Evolutionary conservation across 176 grass and related monocot species (phyloP), one percentile per base, ranked within the genome.

Genomic region (Phyllostachys edulis): DNA sequence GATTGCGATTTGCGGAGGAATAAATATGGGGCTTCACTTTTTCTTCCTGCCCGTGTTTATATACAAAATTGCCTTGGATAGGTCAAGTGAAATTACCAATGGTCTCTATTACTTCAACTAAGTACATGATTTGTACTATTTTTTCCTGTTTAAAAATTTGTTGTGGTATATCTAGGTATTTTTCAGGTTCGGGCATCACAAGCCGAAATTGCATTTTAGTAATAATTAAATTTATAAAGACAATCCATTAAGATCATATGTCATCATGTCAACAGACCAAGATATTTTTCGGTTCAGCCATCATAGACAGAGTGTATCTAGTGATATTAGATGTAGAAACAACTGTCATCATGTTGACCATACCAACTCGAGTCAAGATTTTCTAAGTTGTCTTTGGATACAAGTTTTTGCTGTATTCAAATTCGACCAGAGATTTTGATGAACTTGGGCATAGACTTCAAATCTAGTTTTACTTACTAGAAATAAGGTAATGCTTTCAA

Each of bases 1-100:
- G 55, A 71, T 64, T 80, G 75, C 51, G 32, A 34, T 34, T 50
- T 62, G 59, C 3, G 71, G 54, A 60, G 39, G 62, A 72, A 73
- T 81, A 65, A 67, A 80, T 49, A 81, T 2, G 36, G 36, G 9
- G 24, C 5, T 41, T 29, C 41, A 72, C 67, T 63, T 71, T 82
- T 82, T 62, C 17, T 57, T 23, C 7, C 39, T 62, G 39, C 67
- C 80, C 55, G 62, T 79, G 62, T 78, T 9, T 41, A 41, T 7
- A 41, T 7, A 40, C 39, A 46, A 46, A 44, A 16, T 47, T 71
- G 69, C 68, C 21, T 70, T 7, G 11, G 10, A 44, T 23, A 14
- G 20, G 21, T n/a, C 18, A n/a, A 36, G 3, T 38, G 8, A 14
- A 68, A 18, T 67, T 67, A 38, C 32, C 6, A 1, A 18, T 66